Conservation (phyloP, 352 stramenopile genomes). For the Globisporangium echinulatum region DNA sequence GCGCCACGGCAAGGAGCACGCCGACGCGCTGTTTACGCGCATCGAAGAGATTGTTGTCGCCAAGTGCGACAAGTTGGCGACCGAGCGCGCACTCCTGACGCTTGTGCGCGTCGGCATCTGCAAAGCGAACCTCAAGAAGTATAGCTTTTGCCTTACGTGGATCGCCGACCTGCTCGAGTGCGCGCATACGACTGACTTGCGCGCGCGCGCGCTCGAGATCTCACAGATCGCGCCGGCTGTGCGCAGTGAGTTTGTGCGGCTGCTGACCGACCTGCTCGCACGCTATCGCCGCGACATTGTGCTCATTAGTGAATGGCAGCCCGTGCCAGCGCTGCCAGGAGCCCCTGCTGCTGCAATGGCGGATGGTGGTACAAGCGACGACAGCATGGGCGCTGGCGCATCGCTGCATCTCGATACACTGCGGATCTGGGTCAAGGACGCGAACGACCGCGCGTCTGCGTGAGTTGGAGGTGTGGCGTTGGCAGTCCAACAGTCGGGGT, state of each 20-base stretch:
- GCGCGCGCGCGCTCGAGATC: slow-evolving; percentile 61
- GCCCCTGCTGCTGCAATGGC: slow-evolving; percentile 8
- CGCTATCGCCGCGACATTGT: slow-evolving; percentile 63
- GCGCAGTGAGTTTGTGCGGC: slow-evolving; percentile 56
- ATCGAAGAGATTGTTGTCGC: slow-evolving; percentile 58
- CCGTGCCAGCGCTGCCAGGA: slow-evolving; percentile 19
- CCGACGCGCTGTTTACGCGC: slow-evolving; percentile 51
- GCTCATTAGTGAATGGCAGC: slow-evolving; percentile 65
- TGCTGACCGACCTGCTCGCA: slow-evolving; percentile 46
- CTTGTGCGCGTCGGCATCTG: slow-evolving; percentile 68
- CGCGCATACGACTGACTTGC: slow-evolving; percentile 53
- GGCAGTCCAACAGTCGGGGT: too few relatives aligned
- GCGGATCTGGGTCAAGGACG: slow-evolving; percentile 68
- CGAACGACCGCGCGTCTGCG: neutral
- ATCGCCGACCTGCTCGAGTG: slow-evolving; percentile 68
- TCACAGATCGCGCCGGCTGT: slow-evolving; percentile 62
- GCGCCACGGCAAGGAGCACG: slow-evolving; percentile 61
- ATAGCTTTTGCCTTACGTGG: slow-evolving; percentile 76
- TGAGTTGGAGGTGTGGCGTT: too few relatives aligned
- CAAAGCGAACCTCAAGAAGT: slow-evolving; percentile 80
- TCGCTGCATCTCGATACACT: slow-evolving; percentile 49
- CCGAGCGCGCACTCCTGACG: slow-evolving; percentile 47
- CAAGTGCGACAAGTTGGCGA: slow-evolving; percentile 44
- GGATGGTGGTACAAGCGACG: slow-evolving; percentile 6
- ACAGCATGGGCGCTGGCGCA: slow-evolving; percentile 9